A percentile compares a stretch with the other conserved stretches of the same genome.
These are phyloP conservation scores for Rubia balearica DNA, from an alignment of 305 asterid genomes.

Conservation along the genomic window DNA sequence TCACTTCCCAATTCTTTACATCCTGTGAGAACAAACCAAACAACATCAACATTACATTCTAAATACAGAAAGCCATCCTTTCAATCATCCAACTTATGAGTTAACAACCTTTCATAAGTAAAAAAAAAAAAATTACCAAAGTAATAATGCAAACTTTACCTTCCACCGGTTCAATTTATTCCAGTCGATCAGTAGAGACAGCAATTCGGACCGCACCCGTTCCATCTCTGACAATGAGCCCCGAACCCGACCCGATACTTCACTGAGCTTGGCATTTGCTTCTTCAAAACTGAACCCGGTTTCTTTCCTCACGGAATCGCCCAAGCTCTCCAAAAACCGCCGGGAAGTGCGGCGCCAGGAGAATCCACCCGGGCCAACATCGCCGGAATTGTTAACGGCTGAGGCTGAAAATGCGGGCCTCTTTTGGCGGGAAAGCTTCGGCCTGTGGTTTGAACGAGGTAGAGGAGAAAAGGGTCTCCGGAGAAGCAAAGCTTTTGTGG, in stretches of 20 bases:
- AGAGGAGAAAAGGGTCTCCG: constrained; percentile 13
- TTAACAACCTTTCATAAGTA: background rate
- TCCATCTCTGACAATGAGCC: constrained; percentile 37
- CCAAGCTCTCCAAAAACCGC: constrained; percentile 54
- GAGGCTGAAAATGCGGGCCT: constrained; percentile 47
- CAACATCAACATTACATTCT: background rate
- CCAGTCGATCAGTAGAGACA: constrained; percentile 70
- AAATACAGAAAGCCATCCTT: background rate
- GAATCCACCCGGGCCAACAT: constrained; percentile 43
- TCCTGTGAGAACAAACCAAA: constrained; percentile 48
- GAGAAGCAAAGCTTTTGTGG: background rate
- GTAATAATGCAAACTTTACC: constrained; percentile 29
- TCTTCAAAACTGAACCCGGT: constrained; percentile 55
- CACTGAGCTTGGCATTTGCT: constrained; percentile 32
- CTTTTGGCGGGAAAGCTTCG: constrained; percentile 43
- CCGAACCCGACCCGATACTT: constrained; percentile 29
- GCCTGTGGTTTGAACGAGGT: constrained; percentile 19
- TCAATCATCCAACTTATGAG: background rate
- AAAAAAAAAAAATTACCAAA: background rate
- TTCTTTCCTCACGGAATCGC: constrained; percentile 62
- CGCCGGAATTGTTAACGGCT: constrained; percentile 28
- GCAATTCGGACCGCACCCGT: constrained; percentile 40
- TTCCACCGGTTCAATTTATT: constrained; percentile 84
- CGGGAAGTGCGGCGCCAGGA: constrained; percentile 60
- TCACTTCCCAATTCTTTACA: constrained; percentile 70